phyloP scores from a whole-genome alignment of 176 grass and related monocot species.

The Elymus sibiricus region DNA sequence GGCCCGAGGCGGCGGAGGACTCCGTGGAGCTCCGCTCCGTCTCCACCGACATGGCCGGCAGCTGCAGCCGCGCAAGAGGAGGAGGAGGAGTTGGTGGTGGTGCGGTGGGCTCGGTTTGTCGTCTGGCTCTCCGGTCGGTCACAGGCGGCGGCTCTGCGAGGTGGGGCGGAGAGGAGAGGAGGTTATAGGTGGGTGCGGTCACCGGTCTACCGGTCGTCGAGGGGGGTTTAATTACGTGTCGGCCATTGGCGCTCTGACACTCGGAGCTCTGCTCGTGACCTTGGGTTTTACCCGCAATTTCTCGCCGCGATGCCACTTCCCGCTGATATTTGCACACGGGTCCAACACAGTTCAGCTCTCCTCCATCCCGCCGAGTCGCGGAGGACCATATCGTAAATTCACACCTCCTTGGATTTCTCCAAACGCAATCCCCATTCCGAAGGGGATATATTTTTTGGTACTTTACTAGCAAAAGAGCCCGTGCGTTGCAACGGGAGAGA shows the following conservation, averaged over 20 bases:
- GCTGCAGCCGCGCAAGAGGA: not conserved
- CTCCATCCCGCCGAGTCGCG: not conserved
- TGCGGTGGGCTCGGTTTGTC: not conserved
- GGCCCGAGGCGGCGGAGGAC: slow-evolving; percentile 52
- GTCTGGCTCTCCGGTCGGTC: not conserved
- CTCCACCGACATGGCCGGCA: slow-evolving; percentile 42
- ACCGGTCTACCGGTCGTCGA: slow-evolving; percentile 26
- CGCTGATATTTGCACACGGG: not conserved
- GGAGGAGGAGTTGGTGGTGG: not conserved
- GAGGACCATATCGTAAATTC: not conserved
- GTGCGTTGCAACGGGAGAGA: no score
- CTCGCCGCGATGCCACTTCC: not conserved
- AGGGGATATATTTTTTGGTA: no score
- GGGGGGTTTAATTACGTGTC: slow-evolving; percentile 9
- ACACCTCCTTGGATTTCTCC: not conserved
- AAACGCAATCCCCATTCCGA: not conserved
- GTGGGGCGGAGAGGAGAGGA: not conserved
- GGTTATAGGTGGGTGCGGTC: slow-evolving; percentile 37
- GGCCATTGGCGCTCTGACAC: not conserved
- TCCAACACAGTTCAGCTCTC: not conserved
- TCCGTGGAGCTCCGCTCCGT: slow-evolving; percentile 83
- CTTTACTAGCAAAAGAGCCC: no score
- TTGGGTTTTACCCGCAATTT: not conserved
- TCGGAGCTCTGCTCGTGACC: not conserved
- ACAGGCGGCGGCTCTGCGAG: not conserved